These are phyloP conservation scores for Hymenoscyphus albidus DNA, from an alignment of 2,329 filamentous ascomycete species.

Conservation along the genomic window DNA sequence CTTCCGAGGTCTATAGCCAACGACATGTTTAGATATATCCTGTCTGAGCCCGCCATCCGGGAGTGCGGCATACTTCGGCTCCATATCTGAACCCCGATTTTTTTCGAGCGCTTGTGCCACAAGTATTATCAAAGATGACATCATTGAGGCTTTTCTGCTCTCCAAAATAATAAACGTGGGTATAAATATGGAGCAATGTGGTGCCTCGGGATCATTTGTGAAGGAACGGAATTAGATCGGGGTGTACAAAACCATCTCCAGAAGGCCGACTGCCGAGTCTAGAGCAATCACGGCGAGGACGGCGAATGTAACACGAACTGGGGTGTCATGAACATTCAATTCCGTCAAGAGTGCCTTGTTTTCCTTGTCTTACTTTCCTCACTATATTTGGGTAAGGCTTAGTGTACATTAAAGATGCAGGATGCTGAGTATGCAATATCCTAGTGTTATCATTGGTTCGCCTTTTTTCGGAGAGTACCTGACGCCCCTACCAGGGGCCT, in stretches of 20 bases:
- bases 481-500: background rate
- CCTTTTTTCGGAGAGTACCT: background rate
- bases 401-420: background rate
- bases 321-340: background rate
- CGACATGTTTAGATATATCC: background rate
- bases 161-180: background rate
- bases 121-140: background rate
- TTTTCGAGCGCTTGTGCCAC: background rate
- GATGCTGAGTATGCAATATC: background rate
- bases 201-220: background rate
- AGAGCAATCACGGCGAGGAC: background rate
- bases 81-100: slow-evolving; percentile 1
- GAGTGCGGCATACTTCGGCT: slow-evolving; percentile 2
- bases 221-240: slow-evolving; percentile 2
- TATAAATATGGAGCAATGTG: background rate
- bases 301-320: background rate
- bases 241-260: background rate
- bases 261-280: background rate
- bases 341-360: background rate
- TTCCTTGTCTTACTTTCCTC: background rate
- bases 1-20: background rate
- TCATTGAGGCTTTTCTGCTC: background rate
- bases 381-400: background rate
- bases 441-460: background rate
- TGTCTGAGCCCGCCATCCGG: background rate